Conservation (phyloP, 331 rosid species). For the Phaseolus coccineus region DNA sequence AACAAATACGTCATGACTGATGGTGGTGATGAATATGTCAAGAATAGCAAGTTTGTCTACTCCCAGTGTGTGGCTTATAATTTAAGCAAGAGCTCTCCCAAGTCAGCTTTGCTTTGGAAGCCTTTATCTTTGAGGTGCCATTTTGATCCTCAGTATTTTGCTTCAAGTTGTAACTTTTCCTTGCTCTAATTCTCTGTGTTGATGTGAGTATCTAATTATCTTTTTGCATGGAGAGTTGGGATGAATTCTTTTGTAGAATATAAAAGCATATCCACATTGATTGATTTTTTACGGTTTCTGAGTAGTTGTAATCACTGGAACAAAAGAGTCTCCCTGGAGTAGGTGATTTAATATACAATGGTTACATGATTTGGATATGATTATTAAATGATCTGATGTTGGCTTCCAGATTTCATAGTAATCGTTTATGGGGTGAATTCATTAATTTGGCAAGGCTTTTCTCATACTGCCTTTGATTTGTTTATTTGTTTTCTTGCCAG, state of each 20-base stretch:
- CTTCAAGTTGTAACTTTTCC: slow-evolving; percentile 18
- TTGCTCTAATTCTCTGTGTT: neutral
- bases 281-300: neutral
- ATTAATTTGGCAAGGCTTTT: slow-evolving; percentile 1
- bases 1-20: neutral
- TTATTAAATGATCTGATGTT: neutral
- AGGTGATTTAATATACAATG: neutral
- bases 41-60: slow-evolving; percentile 15
- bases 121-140: slow-evolving; percentile 15
- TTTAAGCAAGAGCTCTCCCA: slow-evolving; percentile 14
- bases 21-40: slow-evolving; percentile 3
- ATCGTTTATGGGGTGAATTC: neutral
- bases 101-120: slow-evolving; percentile 12
- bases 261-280: too few relatives aligned
- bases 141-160: slow-evolving; percentile 18
- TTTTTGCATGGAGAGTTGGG: neutral
- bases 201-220: neutral
- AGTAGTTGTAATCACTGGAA: neutral
- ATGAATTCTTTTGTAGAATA: slow-evolving; percentile 6
- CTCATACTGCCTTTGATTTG: neutral
- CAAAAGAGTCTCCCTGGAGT: neutral
- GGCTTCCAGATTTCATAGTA: neutral
- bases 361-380: neutral
- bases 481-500: slow-evolving; percentile 5
- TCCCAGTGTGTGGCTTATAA: neutral